Percentiles rank a stretch among this genome's conserved stretches.
These are phyloP conservation scores for Vanilla planifolia DNA, from an alignment of 106 monocot species.

Conservation along the genomic window DNA sequence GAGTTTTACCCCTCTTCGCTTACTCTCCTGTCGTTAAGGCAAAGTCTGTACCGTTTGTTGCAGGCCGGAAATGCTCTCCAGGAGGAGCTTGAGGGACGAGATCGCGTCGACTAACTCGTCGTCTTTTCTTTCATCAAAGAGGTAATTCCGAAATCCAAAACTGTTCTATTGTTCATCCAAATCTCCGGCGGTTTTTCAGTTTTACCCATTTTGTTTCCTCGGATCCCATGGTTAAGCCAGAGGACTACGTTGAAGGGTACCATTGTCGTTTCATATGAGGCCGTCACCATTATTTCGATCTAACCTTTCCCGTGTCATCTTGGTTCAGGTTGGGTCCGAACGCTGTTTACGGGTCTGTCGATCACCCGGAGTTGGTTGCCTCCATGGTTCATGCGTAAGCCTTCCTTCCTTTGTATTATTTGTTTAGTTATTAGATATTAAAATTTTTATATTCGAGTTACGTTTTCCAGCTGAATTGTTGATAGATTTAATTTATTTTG, in stretches of 20 bases:
- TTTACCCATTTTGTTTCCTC: not conserved
- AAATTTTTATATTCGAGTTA: too few relatives aligned
- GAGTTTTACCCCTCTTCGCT: too few relatives aligned
- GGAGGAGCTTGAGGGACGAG: not conserved
- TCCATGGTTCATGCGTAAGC: not conserved
- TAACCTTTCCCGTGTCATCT: not conserved
- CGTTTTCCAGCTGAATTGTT: too few relatives aligned
- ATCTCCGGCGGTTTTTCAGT: not conserved
- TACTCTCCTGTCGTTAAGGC: not conserved
- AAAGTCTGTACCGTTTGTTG: not conserved
- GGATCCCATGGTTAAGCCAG: not conserved
- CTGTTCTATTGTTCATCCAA: too few relatives aligned
- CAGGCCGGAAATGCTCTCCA: not conserved
- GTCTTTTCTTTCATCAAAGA: not conserved
- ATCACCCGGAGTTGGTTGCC: slow-evolving; percentile 1
- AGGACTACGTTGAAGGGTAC: not conserved
- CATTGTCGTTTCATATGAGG: not conserved
- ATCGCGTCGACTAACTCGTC: not conserved
- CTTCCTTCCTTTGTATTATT: too few relatives aligned
- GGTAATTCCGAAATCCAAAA: not conserved
- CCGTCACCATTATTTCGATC: not conserved
- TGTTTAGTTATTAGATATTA: too few relatives aligned
- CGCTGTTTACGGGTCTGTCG: not conserved
- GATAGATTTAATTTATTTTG: too few relatives aligned
- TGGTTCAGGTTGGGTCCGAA: not conserved